phyloP scores from a whole-genome alignment of 2,329 filamentous ascomycete genomes.

The Cytospora mali region DNA sequence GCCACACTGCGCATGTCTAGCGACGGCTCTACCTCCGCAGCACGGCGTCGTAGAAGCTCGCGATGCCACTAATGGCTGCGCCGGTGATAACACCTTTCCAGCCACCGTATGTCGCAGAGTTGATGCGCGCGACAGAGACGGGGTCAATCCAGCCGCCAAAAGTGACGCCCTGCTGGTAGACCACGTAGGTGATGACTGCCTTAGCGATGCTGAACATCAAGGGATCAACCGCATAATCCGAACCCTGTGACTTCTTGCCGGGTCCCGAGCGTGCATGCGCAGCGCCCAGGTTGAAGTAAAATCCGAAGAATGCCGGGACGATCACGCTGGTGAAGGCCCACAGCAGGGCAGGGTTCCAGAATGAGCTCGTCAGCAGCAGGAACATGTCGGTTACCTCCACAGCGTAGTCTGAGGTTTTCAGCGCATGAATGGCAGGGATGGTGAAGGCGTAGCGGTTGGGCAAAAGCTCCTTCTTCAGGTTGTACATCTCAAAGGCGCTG shows the following conservation, averaged over 20 bases:
- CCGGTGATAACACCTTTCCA: conserved; percentile 71
- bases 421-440: conserved; percentile 61
- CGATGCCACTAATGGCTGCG: conserved; percentile 66
- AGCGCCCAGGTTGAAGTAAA: conserved; percentile 85
- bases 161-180: conserved; percentile 70
- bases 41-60: conserved; percentile 77
- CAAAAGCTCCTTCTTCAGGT: conserved; percentile 71
- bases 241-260: conserved; percentile 43
- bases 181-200: conserved; percentile 77
- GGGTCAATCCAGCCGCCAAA: conserved; percentile 64
- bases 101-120: conserved; percentile 69
- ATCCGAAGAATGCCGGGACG: conserved; percentile 72
- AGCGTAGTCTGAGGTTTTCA: conserved; percentile 60
- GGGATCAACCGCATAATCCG: conserved; percentile 73
- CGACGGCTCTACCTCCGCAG: conserved; percentile 61
- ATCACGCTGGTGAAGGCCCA: conserved; percentile 76
- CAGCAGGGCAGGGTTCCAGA: conserved; percentile 80
- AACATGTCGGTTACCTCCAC: conserved; percentile 81
- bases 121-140: conserved; percentile 63
- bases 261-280: conserved; percentile 47
- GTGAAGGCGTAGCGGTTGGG: conserved; percentile 73
- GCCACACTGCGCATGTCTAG: not conserved
- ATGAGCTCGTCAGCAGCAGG: conserved; percentile 70
- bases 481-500: conserved; percentile 68
- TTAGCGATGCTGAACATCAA: conserved; percentile 89